Base-by-base conservation (phyloP, 192 early-diverging fungal genomes). In the Mortierella claussenii region DNA sequence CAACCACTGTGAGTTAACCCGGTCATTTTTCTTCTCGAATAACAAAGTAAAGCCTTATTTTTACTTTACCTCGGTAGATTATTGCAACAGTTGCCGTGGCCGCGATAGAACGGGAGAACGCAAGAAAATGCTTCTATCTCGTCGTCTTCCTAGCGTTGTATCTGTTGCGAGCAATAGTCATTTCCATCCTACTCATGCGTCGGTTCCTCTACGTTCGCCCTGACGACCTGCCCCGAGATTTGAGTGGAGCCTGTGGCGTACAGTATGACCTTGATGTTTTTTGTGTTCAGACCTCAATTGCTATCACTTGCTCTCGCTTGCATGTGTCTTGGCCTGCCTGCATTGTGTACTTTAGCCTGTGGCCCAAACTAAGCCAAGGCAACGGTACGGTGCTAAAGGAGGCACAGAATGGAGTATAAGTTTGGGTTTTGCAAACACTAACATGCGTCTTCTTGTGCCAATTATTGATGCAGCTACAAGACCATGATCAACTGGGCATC, bases 401-500 rank as follows among this genome's bases (percentile, higher is more conserved):
- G n/a, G n/a, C n/a, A n/a, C n/a, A n/a, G n/a, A n/a, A n/a, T n/a
- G n/a, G n/a, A n/a, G n/a, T n/a, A n/a, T n/a, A n/a, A n/a, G n/a
- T n/a, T n/a, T n/a, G n/a, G n/a, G n/a, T n/a, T n/a, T n/a, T n/a
- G n/a, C n/a, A n/a, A n/a, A n/a, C n/a, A n/a, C n/a, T n/a, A n/a
- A n/a, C n/a, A n/a, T n/a, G n/a, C n/a, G n/a, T n/a, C n/a, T n/a
- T n/a, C n/a, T n/a, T n/a, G n/a, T n/a, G n/a, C n/a, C n/a, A n/a
- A n/a, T n/a, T 43, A 32, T 57, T 44, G 43, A 21, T 33, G 17
- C 51, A 76, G 73, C 26, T 76, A 76, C 59, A 76, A 62, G 37
- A 76, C 73, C 9, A 56, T 76, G 73, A 55, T 67, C 53, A 76
- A 76, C 37, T 76, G 64, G 73, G 73, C 64, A 3, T 76, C 73